phyloP scores from a whole-genome alignment of 352 stramenopile genomes.

The Halophytophthora batemanensis region DNA sequence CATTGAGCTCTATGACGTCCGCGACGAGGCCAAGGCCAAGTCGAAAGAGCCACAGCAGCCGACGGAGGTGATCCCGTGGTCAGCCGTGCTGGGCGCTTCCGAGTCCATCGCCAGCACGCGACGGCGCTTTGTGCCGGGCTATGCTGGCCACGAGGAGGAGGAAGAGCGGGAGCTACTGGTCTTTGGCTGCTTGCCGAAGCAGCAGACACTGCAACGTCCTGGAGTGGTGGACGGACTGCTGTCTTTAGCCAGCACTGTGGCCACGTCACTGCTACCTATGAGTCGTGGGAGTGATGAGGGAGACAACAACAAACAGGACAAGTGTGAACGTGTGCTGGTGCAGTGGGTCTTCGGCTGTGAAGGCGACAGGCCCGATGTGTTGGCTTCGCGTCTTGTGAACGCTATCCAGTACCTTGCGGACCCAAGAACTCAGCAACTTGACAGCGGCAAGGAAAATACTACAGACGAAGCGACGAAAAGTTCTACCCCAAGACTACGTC shows the following conservation, averaged over 20 bases:
- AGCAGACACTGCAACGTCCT: slow-evolving; percentile 6
- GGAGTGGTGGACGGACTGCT: slow-evolving; percentile 15
- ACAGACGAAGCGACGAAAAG: slow-evolving; percentile 31
- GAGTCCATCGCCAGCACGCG: slow-evolving; percentile 20
- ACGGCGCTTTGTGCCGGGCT: slow-evolving; percentile 21
- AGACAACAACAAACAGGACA: slow-evolving; percentile 16
- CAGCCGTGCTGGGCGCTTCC: slow-evolving; percentile 37
- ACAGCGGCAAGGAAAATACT: slow-evolving; percentile 6
- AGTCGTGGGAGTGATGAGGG: slow-evolving; percentile 14
- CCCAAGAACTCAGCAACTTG: slow-evolving; percentile 23
- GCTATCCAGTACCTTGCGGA: slow-evolving; percentile 47
- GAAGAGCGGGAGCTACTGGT: slow-evolving; percentile 33
- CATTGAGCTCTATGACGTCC: slow-evolving; percentile 29
- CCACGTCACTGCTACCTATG: slow-evolving; percentile 13
- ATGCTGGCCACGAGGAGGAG: slow-evolving; percentile 15
- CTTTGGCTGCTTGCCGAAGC: slow-evolving; percentile 28
- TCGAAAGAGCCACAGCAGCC: too few relatives aligned
- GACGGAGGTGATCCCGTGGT: slow-evolving; percentile 41
- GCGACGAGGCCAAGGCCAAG: not conserved
- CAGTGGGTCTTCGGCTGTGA: slow-evolving; percentile 50
- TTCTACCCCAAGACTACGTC: too few relatives aligned
- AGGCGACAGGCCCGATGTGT: slow-evolving; percentile 24
- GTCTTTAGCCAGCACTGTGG: slow-evolving; percentile 24
- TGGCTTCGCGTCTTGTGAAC: slow-evolving; percentile 28
- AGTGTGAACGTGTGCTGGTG: slow-evolving; percentile 21